These are phyloP conservation scores for Quercus ilex DNA, from an alignment of 306 rosid genomes.

Conservation along the genomic window DNA sequence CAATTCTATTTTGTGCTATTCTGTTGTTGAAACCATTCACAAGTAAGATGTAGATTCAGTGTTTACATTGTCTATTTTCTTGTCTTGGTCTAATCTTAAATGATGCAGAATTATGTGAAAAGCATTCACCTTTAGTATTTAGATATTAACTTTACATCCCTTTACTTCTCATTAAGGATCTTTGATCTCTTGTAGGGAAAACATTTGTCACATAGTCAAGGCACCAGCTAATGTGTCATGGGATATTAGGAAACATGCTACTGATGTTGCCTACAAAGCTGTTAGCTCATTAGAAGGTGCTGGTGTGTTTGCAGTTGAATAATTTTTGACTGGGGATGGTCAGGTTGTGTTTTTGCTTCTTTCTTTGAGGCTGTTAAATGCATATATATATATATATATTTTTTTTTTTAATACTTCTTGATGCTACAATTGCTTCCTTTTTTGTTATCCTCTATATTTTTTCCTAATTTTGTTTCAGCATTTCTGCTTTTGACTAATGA, in stretches of 20 bases:
- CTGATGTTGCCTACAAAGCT: slow-evolving; percentile 77
- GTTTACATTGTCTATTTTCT: background rate
- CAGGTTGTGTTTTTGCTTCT: slow-evolving; percentile 49
- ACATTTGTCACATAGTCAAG: slow-evolving; percentile 87
- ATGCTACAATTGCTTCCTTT: slow-evolving; percentile 6
- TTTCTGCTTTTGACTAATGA: slow-evolving; percentile 14
- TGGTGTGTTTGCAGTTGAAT: slow-evolving; percentile 93
- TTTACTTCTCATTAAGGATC: slow-evolving; percentile 20
- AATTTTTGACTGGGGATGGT: slow-evolving; percentile 71
- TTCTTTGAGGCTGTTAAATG: slow-evolving; percentile 3
- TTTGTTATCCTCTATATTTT: background rate
- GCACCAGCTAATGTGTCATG: slow-evolving; percentile 78
- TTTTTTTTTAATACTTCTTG: background rate
- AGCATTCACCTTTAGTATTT: background rate
- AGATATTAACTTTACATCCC: slow-evolving; percentile 10
- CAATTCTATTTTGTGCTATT: slow-evolving; percentile 63
- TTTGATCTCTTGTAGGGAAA: slow-evolving; percentile 52
- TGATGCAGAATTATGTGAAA: background rate
- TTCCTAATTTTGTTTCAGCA: background rate
- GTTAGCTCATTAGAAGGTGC: slow-evolving; percentile 85
- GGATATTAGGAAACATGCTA: slow-evolving; percentile 60
- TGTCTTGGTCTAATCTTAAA: background rate
- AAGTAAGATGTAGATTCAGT: slow-evolving; percentile 47
- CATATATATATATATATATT: no score
- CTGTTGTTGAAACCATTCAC: slow-evolving; percentile 94